phyloP scores from a whole-genome alignment of 2,329 filamentous ascomycete species.

The Fusarium acutatum region DNA sequence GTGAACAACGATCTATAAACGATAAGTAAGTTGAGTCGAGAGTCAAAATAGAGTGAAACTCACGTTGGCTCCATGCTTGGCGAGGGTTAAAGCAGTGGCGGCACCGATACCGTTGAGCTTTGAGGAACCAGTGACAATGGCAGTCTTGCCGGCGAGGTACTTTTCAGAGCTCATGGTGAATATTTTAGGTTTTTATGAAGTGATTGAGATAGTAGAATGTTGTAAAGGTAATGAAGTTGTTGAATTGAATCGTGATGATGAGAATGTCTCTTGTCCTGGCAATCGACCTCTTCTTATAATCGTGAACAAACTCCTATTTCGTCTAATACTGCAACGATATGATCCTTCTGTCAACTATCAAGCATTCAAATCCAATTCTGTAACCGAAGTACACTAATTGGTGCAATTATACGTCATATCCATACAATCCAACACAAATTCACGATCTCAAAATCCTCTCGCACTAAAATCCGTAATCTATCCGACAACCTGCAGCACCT shows the following conservation, averaged over 20 bases:
- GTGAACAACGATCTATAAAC: neutral
- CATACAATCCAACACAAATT: neutral
- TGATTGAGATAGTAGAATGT: neutral
- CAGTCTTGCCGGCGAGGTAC: constrained; percentile 37
- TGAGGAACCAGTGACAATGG: constrained; percentile 36
- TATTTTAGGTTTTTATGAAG: neutral
- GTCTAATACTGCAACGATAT: neutral
- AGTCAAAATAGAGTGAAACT: rapidly evolving
- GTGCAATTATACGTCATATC: neutral
- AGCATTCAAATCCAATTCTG: neutral
- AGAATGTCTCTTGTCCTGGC: neutral
- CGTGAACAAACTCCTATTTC: neutral
- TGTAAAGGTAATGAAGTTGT: neutral
- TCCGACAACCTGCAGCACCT: neutral
- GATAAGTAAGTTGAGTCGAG: rapidly evolving
- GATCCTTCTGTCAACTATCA: neutral
- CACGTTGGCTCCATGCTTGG: constrained; percentile 5
- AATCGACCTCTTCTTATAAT: neutral
- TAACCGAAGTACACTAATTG: neutral
- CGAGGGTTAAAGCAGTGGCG: neutral
- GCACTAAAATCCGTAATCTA: neutral
- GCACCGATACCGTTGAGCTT: constrained; percentile 6
- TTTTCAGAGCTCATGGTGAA: constrained; percentile 30
- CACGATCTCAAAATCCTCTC: neutral
- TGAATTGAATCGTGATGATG: neutral